These are phyloP conservation scores for Phialophora chinensis DNA, from an alignment of 2,329 filamentous ascomycete species.

Conservation along the genomic window DNA sequence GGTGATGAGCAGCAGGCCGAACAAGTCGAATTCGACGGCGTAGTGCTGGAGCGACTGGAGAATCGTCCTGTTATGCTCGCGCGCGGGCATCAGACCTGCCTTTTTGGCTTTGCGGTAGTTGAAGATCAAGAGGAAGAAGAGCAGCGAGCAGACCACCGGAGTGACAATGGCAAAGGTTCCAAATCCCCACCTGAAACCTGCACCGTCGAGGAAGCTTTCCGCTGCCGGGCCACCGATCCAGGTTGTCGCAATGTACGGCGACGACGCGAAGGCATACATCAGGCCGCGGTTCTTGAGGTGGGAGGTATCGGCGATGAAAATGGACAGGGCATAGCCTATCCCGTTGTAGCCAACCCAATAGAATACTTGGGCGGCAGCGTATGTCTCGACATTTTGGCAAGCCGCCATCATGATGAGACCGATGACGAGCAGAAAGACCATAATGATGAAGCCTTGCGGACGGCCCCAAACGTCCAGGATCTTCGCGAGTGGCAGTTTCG, in stretches of 20 bases:
- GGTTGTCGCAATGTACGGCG: slow-evolving; percentile 65
- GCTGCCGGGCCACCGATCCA: slow-evolving; percentile 59
- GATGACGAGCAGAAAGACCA: slow-evolving; percentile 51
- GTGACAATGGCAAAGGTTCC: slow-evolving; percentile 66
- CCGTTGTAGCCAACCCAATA: slow-evolving; percentile 63
- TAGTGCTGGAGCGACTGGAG: slow-evolving; percentile 58
- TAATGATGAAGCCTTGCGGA: slow-evolving; percentile 59
- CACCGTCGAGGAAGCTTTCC: slow-evolving; percentile 54
- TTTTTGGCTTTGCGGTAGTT: slow-evolving; percentile 63
- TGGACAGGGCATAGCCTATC: slow-evolving; percentile 60
- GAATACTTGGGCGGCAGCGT: slow-evolving; percentile 66
- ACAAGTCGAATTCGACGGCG: slow-evolving; percentile 62
- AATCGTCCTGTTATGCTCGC: slow-evolving; percentile 45
- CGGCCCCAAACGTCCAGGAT: slow-evolving; percentile 69
- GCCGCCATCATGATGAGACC: slow-evolving; percentile 65
- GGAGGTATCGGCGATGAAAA: slow-evolving; percentile 69
- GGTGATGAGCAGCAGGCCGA: slow-evolving; percentile 65
- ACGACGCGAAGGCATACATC: slow-evolving; percentile 62
- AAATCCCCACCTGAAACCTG: slow-evolving; percentile 67
- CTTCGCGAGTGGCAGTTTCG: slow-evolving; percentile 65
- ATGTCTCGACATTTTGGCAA: slow-evolving; percentile 63
- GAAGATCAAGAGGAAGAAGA: slow-evolving; percentile 58
- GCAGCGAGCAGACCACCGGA: slow-evolving; percentile 60
- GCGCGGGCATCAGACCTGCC: slow-evolving; percentile 55
- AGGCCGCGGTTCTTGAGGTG: slow-evolving; percentile 65